Evolutionary conservation across 257 asterid genomes (phyloP), one percentile per base, ranked within the genome.

Genomic region (Fraxinus quadrangulata): DNA sequence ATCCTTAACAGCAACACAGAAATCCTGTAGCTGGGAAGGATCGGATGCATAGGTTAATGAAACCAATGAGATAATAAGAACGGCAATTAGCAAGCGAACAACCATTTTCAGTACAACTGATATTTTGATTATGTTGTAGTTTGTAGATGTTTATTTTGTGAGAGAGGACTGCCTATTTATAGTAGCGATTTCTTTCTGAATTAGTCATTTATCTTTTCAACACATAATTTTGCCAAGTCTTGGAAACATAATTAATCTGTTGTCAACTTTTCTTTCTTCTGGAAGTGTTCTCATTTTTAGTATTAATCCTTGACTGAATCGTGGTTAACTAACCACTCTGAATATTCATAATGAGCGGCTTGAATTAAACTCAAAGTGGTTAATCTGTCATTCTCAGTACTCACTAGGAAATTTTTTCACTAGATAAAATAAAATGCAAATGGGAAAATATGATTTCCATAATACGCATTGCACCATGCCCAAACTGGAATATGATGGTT

Each of bases 161-260:
- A 24, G 34, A 23, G 68, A 30, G 31, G 6, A 61, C 33, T 21
- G 17, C 24, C 67, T 61, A 23, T 61, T 61, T 61, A 61, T 61
- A 61, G 68, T 5, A 1, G 6, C 14, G 17, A 5, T 23, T 21
- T 11, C 68, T 8, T 0, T 24, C 26, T 61, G 68, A 61, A 9
- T 61, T 3, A 61, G 30, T 61, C 31, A 21, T 7, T 51, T 7
- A 24, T 23, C 16, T 24, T 61, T 59, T 11, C 14, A 21, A 61
- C 31, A 61, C 68, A 61, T 61, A 8, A 61, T 61, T 30, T 61
- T 61, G 68, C 68, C 14, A 61, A 61, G 68, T 61, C 68, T 11
- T 61, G 14, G 16, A 21, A 24, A 61, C 13, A 61, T 23, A 61
- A 61, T 61, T 6, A 23, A 61, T n/a, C n/a, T 17, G 24, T 7